Evolutionary conservation across 169 alveolate species (phyloP).

Genomic region (Eimeria zaria): DNA sequence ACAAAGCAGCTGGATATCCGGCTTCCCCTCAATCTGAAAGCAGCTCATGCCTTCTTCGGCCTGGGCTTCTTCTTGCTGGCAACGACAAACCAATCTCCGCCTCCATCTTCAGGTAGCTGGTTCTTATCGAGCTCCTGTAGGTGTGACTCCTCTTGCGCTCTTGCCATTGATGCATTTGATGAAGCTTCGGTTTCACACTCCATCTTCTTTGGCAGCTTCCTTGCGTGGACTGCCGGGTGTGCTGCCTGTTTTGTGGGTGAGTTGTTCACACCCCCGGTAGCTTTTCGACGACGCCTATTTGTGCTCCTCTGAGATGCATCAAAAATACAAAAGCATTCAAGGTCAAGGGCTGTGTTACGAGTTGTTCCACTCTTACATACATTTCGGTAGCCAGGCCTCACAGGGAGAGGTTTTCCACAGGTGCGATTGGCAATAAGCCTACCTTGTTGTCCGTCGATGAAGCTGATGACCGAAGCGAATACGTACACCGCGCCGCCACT

Average conservation of each 20-base stretch:
- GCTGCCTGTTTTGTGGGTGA: slow-evolving; percentile 31
- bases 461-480: slow-evolving; percentile 44
- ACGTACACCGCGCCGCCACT: slow-evolving; percentile 62
- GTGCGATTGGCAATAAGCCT: background rate
- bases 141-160: background rate
- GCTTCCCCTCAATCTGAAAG: background rate
- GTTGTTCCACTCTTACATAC: background rate
- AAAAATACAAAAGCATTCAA: background rate
- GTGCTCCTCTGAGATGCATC: slow-evolving; percentile 39
- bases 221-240: background rate
- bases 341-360: background rate
- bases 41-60: slow-evolving; percentile 45
- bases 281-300: slow-evolving; percentile 51
- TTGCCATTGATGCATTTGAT: slow-evolving; percentile 26
- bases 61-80: slow-evolving; percentile 65
- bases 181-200: slow-evolving; percentile 56
- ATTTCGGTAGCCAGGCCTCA: background rate
- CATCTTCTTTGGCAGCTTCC: slow-evolving; percentile 13
- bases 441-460: slow-evolving; percentile 47
- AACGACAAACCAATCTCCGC: slow-evolving; percentile 72
- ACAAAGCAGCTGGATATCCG: background rate
- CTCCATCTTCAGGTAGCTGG: slow-evolving; percentile 26
- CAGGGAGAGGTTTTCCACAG: background rate
- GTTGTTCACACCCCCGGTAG: slow-evolving; percentile 7
- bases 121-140: background rate